Evolutionary conservation across 768 basidiomycete species (phyloP), one percentile per base, ranked within the genome.

Genomic region (Mycena vitilis): DNA sequence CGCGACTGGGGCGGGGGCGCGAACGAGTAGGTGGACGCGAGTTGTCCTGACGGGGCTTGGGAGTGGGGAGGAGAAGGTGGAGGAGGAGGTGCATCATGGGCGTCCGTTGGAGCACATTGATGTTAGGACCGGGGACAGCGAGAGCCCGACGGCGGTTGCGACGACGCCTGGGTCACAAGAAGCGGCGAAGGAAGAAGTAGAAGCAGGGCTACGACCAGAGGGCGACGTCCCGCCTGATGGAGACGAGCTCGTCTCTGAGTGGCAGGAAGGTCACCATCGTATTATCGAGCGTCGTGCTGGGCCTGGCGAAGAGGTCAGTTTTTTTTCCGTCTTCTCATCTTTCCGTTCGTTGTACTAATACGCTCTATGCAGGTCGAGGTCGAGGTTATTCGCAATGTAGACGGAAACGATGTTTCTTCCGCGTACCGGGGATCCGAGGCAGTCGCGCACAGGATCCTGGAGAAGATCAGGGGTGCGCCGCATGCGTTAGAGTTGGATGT

Each of bases 261-360:
- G 92, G 89, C 83, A 84, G 74, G 93, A 95, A 74, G 92, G 92
- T 4, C 82, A 86, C 37, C 86, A 91, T 75, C 82, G 82, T 38
- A 76, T 95, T 52, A 81, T 94, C 37, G 94, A 95, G 74, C 81
- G 85, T 44, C 84, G 85, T 12, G 74, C 71, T 6, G 86, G 86
- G 2, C 86, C 87, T 5, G 90, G 89, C 25, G 87, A 88, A 64
- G 93, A 93, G 81, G 87, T 75, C 58, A 48, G 45, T 12, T 34
- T 23, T 18, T n/a, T 52, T 23, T 9, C 10, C 5, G 20, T 55
- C 65, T 38, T 22, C 2, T 37, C 20, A 9, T 53, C 18, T 8
- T 53, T 44, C n/a, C n/a, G n/a, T n/a, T 53, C 22, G n/a, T 48
- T 4, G 8, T 38, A 16, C 37, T 55, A 20, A 42, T 38, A 16